Base-by-base conservation (phyloP, 177 flowering plant species). In the Telopea speciosissima region DNA sequence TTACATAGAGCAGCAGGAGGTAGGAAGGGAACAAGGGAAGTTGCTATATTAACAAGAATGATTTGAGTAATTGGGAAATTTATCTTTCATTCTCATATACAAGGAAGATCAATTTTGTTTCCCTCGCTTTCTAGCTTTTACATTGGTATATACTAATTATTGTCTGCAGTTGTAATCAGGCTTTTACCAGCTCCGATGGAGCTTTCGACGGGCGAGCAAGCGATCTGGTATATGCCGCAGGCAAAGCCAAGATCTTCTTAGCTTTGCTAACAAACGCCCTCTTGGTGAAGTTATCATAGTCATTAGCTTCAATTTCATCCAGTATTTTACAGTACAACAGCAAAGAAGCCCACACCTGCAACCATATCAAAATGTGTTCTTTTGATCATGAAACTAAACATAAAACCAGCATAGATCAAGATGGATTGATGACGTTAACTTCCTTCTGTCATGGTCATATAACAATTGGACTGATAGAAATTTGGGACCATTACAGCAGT, bases 271-370 rank as follows among this genome's bases (percentile, higher is more conserved):
- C 97, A 68, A 88, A 91, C 14, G 97, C 98, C 68, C 98, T 85
- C 81, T 80, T 93, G 1, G 93, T 85, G 85, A 93, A 91, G 79
- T 88, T 91, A 81, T 93, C 74, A 76, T 91, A 93, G 69, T 93
- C 98, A 24, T 93, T 91, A 0, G 91, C 97, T 80, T 93, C 96
- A 16, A 93, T 93, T 76, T 84, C 97, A 52, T 93, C 98, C 63
- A 93, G 70, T 77, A 93, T 93, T 75, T 90, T 84, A 0, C 92
- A 83, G 62, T 93, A 93, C 66, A 91, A 67, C 17, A 89, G 80
- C 77, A 93, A 78, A 0, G 98, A 88, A 23, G 98, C 97, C 89
- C 84, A 91, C 1, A 92, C 97, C 97, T 91, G 83, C 75, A 81
- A 72, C 71, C 3, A 23, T 61, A 61, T 24, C 26, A 61, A 23